Base-by-base conservation (phyloP, 148 eudicot genomes). In the Agrostemma githago region DNA sequence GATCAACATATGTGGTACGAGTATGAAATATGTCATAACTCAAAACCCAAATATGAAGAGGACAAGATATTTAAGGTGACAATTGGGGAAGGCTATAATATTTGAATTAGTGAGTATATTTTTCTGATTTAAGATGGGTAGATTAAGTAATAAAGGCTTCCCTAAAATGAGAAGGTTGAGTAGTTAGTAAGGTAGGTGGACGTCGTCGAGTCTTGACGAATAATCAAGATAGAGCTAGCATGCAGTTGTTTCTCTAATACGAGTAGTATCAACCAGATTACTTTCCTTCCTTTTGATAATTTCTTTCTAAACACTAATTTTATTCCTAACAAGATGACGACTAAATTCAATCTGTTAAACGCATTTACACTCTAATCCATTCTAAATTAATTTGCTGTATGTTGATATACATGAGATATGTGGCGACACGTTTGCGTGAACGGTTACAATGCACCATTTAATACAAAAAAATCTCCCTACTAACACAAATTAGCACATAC, bases 341-440 rank as follows among this genome's bases (percentile, higher is more conserved):
- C 70, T 42, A 66, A 8, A 42, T 66, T n/a, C 70, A 66, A 16
- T 8, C 53, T 4, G 7, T 66, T 43, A 41, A 41, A 42, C 12
- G n/a, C 8, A 70, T 38, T 10, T 19, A 26, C n/a, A 53, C 62
- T 8, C 42, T 70, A 70, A 56, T 26, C 20, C 40, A 26, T 20
- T 69, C 39, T 21, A 53, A 51, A 34, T 53, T 51, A 54, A 4
- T 72, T 41, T n/a, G 26, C 14, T 46, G 3, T 26, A 26, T 26
- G 34, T 11, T 41, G 75, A 74, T 74, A 75, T 56, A 54, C 17
- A 20, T 70, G 75, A 70, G 5, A 62, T 76, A 82, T 84, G 87
- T 86, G 89, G 87, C 87, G 81, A 86, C 87, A 80, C 87, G 89
- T 84, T 76, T 57, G 83, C 85, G 87, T 82, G 5, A 72, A 72